Evolutionary conservation across 495 filamentous ascomycete species (phyloP).

Genomic region (Durotheca rogersii): DNA sequence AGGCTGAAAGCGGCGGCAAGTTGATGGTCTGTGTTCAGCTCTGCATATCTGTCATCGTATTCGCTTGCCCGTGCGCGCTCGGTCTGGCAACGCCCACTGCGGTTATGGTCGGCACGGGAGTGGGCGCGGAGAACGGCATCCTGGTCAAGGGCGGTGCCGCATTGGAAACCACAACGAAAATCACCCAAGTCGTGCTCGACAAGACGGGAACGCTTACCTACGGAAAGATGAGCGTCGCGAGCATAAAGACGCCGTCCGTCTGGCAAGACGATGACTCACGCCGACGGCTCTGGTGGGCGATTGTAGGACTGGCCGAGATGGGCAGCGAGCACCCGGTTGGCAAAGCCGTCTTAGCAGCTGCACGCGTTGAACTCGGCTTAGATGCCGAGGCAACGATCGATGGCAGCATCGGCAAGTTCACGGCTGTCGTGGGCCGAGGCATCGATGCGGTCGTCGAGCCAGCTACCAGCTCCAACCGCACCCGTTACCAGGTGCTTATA

Average conservation of each 20-base stretch:
- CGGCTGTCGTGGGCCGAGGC: constrained; percentile 79
- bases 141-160: constrained; percentile 94
- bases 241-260: constrained; percentile 59
- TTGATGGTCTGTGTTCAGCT: constrained; percentile 97
- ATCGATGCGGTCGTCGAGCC: constrained; percentile 82
- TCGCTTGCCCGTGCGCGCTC: constrained; percentile 94
- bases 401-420: constrained; percentile 81
- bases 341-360: constrained; percentile 72
- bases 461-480: constrained; percentile 59
- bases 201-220: constrained; percentile 97
- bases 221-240: constrained; percentile 89
- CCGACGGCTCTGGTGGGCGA: constrained; percentile 84
- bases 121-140: constrained; percentile 96
- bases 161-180: constrained; percentile 86
- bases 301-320: constrained; percentile 90
- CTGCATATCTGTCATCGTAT: constrained; percentile 98
- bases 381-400: constrained; percentile 72
- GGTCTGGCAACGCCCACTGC: constrained; percentile 93
- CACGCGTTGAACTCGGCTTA: constrained; percentile 71
- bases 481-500: constrained; percentile 74
- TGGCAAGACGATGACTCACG: constrained; percentile 72
- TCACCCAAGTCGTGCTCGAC: constrained; percentile 95
- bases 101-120: constrained; percentile 97
- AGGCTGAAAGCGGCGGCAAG: constrained; percentile 76
- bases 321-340: constrained; percentile 94